Evolutionary conservation across 257 asterid genomes (phyloP), one percentile per base, ranked within the genome.

Genomic region (Fraxinus anomala): DNA sequence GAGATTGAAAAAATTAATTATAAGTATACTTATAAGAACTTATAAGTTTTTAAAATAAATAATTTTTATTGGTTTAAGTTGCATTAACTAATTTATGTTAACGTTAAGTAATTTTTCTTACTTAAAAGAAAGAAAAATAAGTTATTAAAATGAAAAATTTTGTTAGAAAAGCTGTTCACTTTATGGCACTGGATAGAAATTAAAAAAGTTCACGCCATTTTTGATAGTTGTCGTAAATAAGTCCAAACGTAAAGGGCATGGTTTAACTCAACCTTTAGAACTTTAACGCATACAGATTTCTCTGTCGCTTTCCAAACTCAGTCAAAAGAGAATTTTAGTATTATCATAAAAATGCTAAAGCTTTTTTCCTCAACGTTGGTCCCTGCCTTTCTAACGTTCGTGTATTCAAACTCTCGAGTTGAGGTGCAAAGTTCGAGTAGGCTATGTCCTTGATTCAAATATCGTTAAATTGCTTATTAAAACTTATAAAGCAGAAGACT

Each of bases 321-420:
- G 96, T 94, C 98, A 94, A 94, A 94, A 88, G 89, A 85, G 78
- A 86, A 90, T 91, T 90, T 93, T 85, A 86, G 87, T 83, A 86
- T 86, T 80, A 89, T 82, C 91, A 90, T 87, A 89, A 92, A 88
- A 90, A 88, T 84, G 85, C 88, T 77, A 81, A 77, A 79, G 73
- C 87, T 11, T 92, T 77, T 89, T 92, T 77, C 65, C 80, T 83
- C 88, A 74, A 85, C 90, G 86, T 81, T 67, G 83, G 94, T 83
- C 88, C 89, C 89, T 71, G 77, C 85, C 82, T 26, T 63, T 63
- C 19, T 63, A 63, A 63, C 67, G 30, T 59, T 21, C 67, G 31
- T 63, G 34, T 12, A 82, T 86, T 83, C 87, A 82, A 82, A 82
- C n/a, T n/a, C 84, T 10, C 16, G 49, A 79, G 76, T 80, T 80